Evolutionary conservation across 306 rosid species (phyloP), one percentile per base, ranked within the genome.

Genomic region (Cucurbita maxima): DNA sequence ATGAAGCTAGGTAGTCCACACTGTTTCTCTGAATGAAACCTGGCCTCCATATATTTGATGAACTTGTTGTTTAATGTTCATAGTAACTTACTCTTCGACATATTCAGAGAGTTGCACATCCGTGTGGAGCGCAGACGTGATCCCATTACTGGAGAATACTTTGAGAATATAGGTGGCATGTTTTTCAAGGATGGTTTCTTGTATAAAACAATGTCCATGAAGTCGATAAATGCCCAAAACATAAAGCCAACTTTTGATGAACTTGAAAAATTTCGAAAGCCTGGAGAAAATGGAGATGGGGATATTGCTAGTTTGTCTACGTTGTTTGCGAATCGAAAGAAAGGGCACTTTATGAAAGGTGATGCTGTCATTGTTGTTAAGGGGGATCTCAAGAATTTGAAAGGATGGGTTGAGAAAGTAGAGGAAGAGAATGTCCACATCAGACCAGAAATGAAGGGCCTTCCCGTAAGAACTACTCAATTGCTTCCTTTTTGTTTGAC

Each of bases 331-430:
- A 91, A 91, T 77, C 85, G 99, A 72, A 95, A 91, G 84, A 95
- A 95, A 78, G 99, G 99, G 43, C 99, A 95, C 71, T 95, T 95
- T 84, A 71, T 91, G 93, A 95, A 95, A 85, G 99, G 99, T 36
- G 99, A 95, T 81, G 90, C 99, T 12, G 96, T 95, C 44, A 89
- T 95, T 75, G 84, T 95, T 9, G 51, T 95, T 71, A 91, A 87
- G 87, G 99, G 99, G 2, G 99, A 95, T 62, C 87, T 95, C 10
- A 95, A 91, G 82, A 89, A 88, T 76, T 80, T 95, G 86, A 91
- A 95, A 75, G 99, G 99, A 25, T 83, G 92, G 96, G 97, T 95
- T 48, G 99, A 95, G 83, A 95, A 95, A 82, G 97, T 91, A 40
- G 97, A 89, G 80, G 99, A 95, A 75, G 96, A 87, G 16, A 89